phyloP scores from a whole-genome alignment of 306 rosid species.

The Cucumis melo region DNA sequence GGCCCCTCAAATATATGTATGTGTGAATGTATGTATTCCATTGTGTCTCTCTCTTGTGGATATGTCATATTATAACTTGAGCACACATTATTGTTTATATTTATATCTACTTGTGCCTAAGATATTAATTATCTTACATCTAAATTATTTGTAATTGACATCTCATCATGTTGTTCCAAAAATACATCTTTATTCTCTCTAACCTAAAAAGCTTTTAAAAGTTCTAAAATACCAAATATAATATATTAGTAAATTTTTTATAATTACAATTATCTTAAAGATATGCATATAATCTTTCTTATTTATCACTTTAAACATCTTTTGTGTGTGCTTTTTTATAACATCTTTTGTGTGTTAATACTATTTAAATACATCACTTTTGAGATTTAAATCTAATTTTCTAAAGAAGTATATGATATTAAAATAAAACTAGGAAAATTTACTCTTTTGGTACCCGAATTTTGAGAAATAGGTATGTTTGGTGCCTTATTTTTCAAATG shows the following conservation, averaged over 20 bases:
- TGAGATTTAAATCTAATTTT: neutral
- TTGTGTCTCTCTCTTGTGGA: too few relatives aligned
- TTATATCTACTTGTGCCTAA: neutral
- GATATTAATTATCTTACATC: neutral
- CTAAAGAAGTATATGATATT: too few relatives aligned
- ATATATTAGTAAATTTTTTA: neutral
- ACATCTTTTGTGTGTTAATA: neutral
- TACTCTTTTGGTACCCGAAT: too few relatives aligned
- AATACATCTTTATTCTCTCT: neutral
- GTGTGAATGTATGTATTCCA: too few relatives aligned
- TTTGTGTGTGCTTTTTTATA: neutral
- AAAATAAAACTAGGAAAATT: too few relatives aligned
- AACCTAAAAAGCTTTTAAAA: neutral
- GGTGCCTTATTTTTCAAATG: too few relatives aligned
- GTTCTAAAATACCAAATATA: neutral
- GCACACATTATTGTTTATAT: neutral
- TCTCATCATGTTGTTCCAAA: neutral
- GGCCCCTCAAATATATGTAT: too few relatives aligned
- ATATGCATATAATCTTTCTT: neutral
- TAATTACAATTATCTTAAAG: neutral
- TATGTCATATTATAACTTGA: neutral
- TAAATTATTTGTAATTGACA: neutral
- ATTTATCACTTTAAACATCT: neutral
- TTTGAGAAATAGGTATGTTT: too few relatives aligned
- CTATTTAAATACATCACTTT: neutral